Base-by-base conservation (phyloP, 2,329 filamentous ascomycete genomes). In the Huntiella abstrusa region DNA sequence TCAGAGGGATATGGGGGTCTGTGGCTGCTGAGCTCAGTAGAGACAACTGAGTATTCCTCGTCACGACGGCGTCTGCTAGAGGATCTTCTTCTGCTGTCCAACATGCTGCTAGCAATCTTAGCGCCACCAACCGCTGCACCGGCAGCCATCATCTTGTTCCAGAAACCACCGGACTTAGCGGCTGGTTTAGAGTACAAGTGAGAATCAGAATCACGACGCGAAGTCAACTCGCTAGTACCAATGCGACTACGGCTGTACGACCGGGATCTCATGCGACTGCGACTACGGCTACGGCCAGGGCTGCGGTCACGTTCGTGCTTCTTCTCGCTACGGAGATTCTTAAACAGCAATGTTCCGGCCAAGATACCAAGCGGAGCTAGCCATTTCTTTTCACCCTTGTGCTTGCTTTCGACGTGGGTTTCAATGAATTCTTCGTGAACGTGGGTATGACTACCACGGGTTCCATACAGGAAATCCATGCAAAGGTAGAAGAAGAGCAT, bases 401-500 rank as follows among this genome's bases (percentile, higher is more conserved):
- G 55, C 48, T 58, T 65, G 51, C 55, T 56, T 44, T 62, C 66
- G 16, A 39, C 37, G 16, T 38, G 43, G 11, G 61, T 63, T 50
- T 61, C 63, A 37, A 60, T 65, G 36, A 62, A 55, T 34, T 57
- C 61, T 41, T 59, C 63, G 22, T 54, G 58, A n/a, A 57, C 60
- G 49, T 68, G 66, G 33, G 75, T 77, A 43, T 77, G 71, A 33
- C 73, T 72, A 7, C 28, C 16, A n/a, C 11, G 17, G 12, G 13
- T n/a, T 62, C 76, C 61, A 64, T 78, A 60, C 40, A 74, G 68
- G 60, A 83, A 92, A 52, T 80, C 80, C 33, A 94, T 66, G 47
- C 88, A 66, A 55, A 96, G 92, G 61, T 86, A 95, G 11, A 76
- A 52, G 2, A 86, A 55, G 12, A 95, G 54, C 33, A 95, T 64